Evolutionary conservation across 1,284 basidiomycete genomes (phyloP).

Genomic region (Sporisorium reilianum): DNA sequence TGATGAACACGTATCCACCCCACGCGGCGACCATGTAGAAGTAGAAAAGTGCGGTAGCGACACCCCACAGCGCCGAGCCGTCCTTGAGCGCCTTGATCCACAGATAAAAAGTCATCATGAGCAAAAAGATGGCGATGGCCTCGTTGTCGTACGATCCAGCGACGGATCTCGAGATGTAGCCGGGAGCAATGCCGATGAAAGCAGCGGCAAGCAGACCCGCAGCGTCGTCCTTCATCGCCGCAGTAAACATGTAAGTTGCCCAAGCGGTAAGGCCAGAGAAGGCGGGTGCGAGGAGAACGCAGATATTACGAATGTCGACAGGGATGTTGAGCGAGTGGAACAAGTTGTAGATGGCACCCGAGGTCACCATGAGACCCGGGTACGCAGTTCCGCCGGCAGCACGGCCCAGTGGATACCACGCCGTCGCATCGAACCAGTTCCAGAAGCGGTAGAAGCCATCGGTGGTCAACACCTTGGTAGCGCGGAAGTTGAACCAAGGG

Average conservation of each 20-base stretch:
- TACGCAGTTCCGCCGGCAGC: conserved; percentile 98
- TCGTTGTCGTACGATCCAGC: conserved; percentile 99
- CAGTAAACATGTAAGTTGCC: conserved; percentile 80
- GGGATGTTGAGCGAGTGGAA: conserved; percentile 90
- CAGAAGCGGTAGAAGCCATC: conserved; percentile 69
- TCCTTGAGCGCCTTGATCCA: conserved; percentile 98
- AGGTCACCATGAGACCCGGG: conserved; percentile 95
- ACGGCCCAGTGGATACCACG: conserved; percentile 94
- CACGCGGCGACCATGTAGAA: conserved; percentile 99
- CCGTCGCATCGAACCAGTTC: conserved; percentile 99
- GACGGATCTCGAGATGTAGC: conserved; percentile 97
- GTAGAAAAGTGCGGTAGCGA: conserved; percentile 92
- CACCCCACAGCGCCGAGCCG: conserved; percentile 91
- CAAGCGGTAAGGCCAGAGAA: conserved; percentile 97
- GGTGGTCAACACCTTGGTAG: conserved; percentile 86
- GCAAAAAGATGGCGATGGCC: conserved; percentile 98
- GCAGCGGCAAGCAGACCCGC: conserved; percentile 96
- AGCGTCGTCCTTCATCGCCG: conserved; percentile 73
- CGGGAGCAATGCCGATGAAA: conserved; percentile 96
- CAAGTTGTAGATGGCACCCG: conserved; percentile 93
- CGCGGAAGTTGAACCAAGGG: conserved; percentile 79
- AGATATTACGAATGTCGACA: conserved; percentile 96
- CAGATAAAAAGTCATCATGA: conserved; percentile 98
- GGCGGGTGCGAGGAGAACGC: conserved; percentile 94
- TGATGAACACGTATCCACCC: conserved; percentile 99